Evolutionary conservation across 371 early-diverging fungal genomes (phyloP).

Genomic region (Funneliformis caledonium): DNA sequence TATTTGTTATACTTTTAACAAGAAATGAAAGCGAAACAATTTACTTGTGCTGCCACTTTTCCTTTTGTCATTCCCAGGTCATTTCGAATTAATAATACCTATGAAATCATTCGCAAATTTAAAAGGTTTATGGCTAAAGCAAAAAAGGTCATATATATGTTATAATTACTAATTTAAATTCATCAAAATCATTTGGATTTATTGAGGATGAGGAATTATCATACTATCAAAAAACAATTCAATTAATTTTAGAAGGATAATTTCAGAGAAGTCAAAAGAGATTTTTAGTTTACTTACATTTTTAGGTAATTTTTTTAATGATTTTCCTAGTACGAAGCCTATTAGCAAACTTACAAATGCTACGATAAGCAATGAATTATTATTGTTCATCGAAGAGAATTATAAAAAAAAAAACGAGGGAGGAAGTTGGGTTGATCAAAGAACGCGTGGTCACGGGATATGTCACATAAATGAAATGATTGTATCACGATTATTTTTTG

Average conservation of each 20-base stretch:
- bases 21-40: not conserved
- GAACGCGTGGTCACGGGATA: no score
- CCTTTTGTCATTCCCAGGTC: conserved; percentile 97
- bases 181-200: conserved; percentile 15
- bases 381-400: no score
- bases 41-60: conserved; percentile 91
- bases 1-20: not conserved
- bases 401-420: no score
- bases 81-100: conserved; percentile 80
- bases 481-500: no score
- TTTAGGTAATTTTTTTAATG: not conserved
- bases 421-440: no score
- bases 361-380: not conserved
- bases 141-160: not conserved
- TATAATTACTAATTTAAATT: conserved; percentile 13
- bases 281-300: not conserved
- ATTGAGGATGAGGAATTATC: not conserved
- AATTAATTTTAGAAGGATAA: not conserved
- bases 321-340: not conserved
- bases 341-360: not conserved
- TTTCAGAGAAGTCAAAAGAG: not conserved
- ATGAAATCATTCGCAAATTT: not conserved
- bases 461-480: no score
- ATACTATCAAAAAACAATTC: not conserved
- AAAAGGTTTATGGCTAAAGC: not conserved